phyloP scores from a whole-genome alignment of 2,329 filamentous ascomycete species.

The Botrytis galanthina region DNA sequence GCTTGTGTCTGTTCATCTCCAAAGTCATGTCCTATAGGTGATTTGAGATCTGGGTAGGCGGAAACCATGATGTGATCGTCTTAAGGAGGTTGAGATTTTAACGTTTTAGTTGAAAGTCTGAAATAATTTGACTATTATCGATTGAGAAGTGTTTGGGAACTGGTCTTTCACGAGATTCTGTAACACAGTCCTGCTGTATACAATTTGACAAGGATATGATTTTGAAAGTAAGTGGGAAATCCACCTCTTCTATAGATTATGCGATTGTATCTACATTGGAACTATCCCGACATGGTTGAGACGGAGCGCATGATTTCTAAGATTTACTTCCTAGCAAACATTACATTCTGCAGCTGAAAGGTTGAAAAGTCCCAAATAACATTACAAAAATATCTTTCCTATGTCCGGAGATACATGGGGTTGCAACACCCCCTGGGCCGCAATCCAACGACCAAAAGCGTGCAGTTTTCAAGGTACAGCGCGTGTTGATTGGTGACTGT shows the following conservation, averaged over 20 bases:
- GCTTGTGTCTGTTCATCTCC: conserved; percentile 25
- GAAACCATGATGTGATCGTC: neutral
- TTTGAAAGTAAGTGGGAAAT: neutral
- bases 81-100: neutral
- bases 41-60: neutral
- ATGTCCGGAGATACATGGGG: neutral
- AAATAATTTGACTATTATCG: neutral
- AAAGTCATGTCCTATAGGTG: conserved; percentile 20
- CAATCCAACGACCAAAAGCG: neutral
- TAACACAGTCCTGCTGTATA: neutral
- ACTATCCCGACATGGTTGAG: neutral
- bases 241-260: neutral
- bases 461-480: neutral
- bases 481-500: neutral
- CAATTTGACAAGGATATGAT: neutral
- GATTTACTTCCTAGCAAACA: neutral
- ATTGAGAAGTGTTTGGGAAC: neutral
- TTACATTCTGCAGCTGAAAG: neutral
- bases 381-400: neutral
- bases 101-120: neutral
- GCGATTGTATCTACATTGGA: neutral
- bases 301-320: neutral
- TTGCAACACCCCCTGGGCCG: neutral
- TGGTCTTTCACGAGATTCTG: neutral
- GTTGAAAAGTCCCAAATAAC: neutral